phyloP scores from a whole-genome alignment of 106 monocot species.

The Platanthera guangdongensis region DNA sequence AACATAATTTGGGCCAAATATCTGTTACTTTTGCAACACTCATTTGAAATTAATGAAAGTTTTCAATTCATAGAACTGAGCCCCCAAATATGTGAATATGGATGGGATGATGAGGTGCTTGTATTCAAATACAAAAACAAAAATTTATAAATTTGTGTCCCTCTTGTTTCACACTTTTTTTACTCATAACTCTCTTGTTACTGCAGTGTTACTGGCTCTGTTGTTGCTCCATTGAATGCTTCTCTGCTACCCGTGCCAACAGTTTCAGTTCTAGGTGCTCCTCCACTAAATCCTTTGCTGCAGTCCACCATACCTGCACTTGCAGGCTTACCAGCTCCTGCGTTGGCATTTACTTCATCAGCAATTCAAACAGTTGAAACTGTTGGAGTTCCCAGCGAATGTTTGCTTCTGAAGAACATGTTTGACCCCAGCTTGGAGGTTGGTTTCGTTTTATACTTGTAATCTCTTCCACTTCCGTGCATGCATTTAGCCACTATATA shows the following conservation, averaged over 20 bases:
- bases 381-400: slow-evolving; percentile 66
- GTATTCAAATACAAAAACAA: not conserved
- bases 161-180: not conserved
- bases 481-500: not conserved
- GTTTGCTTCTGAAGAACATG: slow-evolving; percentile 91
- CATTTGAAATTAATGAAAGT: not conserved
- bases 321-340: slow-evolving; percentile 17
- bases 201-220: slow-evolving; percentile 12
- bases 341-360: slow-evolving; percentile 11
- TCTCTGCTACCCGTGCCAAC: slow-evolving; percentile 7
- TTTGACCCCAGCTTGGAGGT: slow-evolving; percentile 93
- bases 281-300: slow-evolving; percentile 12
- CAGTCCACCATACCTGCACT: slow-evolving; percentile 12
- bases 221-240: slow-evolving; percentile 7
- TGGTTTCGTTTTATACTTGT: not conserved
- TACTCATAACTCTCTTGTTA: not conserved
- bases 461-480: not conserved
- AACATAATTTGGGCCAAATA: not conserved
- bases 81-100: not conserved
- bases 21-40: not conserved
- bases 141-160: not conserved
- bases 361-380: slow-evolving; percentile 14
- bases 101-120: not conserved
- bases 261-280: slow-evolving; percentile 23
- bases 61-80: not conserved